A percentile compares a stretch with the other conserved stretches of the same genome.
Evolutionary conservation across 257 asterid genomes (phyloP).

Genomic region (Verbena officinalis): DNA sequence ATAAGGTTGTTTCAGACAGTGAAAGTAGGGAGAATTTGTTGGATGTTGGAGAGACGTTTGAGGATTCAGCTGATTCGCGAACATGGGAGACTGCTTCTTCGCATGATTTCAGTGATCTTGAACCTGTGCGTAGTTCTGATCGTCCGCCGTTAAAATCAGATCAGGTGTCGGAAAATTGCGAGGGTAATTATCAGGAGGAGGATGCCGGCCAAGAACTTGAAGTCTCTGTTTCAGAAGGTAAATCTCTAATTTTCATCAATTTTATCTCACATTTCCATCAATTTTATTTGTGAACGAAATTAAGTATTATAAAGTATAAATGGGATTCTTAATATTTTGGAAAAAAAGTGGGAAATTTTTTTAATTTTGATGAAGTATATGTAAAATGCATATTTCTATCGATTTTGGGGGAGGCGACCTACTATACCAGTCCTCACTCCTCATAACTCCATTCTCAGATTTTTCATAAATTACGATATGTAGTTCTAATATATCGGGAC

Average conservation of each 20-base stretch:
- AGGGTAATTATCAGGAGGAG: constrained; percentile 34
- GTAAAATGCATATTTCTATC: too few species aligned
- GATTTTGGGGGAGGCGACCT: too few species aligned
- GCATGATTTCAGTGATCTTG: constrained; percentile 30
- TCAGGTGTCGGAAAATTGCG: constrained; percentile 28
- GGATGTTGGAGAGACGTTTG: constrained; percentile 36
- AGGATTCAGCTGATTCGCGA: constrained; percentile 38
- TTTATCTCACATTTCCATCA: background rate
- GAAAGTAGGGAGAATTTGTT: constrained; percentile 35
- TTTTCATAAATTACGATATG: too few species aligned
- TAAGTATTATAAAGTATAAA: too few species aligned
- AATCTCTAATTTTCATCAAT: background rate
- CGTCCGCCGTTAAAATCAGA: constrained; percentile 25
- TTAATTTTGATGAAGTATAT: too few species aligned
- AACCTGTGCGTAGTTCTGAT: constrained; percentile 18
- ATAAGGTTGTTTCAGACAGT: constrained; percentile 29
- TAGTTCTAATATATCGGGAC: too few species aligned
- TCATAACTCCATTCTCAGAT: too few species aligned
- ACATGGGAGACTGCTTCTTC: constrained; percentile 33
- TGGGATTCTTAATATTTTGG: too few species aligned
- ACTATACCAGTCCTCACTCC: too few species aligned
- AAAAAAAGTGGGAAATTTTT: too few species aligned
- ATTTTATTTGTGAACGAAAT: background rate
- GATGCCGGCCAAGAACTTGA: constrained; percentile 21
- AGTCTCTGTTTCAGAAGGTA: constrained; percentile 33